phyloP scores from a whole-genome alignment of 1,139 yeast species.

The Geotrichum candidum region DNA sequence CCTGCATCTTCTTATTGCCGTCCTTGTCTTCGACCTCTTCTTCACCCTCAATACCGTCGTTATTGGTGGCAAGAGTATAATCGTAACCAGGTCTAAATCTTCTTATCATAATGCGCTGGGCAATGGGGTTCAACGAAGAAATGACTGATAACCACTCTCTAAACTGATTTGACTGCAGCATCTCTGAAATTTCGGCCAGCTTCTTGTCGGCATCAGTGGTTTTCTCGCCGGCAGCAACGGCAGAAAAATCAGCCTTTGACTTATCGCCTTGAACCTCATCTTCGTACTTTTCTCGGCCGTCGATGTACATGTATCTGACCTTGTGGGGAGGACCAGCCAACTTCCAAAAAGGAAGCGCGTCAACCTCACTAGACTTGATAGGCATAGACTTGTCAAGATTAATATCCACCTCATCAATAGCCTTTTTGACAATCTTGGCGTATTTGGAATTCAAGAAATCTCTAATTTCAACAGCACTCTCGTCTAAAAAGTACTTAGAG shows the following conservation, averaged over 20 bases:
- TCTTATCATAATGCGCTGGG: slow-evolving; percentile 67
- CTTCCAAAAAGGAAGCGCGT: slow-evolving; percentile 63
- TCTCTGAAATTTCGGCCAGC: slow-evolving; percentile 50
- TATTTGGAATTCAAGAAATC: slow-evolving; percentile 56
- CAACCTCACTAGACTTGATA: slow-evolving; percentile 47
- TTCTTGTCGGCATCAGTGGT: slow-evolving; percentile 27
- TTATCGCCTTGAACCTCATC: slow-evolving; percentile 4
- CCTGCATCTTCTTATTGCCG: slow-evolving; percentile 27
- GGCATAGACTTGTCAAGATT: slow-evolving; percentile 63
- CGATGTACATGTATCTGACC: slow-evolving; percentile 77
- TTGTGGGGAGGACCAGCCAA: slow-evolving; percentile 92
- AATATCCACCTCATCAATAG: slow-evolving; percentile 39
- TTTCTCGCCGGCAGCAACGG: slow-evolving; percentile 18
- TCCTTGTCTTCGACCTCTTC: slow-evolving; percentile 18
- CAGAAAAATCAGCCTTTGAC: slow-evolving; percentile 6
- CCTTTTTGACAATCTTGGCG: slow-evolving; percentile 43
- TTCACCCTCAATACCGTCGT: slow-evolving; percentile 12
- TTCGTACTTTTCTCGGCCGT: slow-evolving; percentile 27
- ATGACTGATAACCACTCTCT: slow-evolving; percentile 61
- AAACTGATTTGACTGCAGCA: slow-evolving; percentile 58
- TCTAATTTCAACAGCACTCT: slow-evolving; percentile 63
- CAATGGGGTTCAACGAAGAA: slow-evolving; percentile 58
- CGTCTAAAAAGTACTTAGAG: slow-evolving; percentile 51
- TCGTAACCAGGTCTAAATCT: slow-evolving; percentile 94
- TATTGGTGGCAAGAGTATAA: slow-evolving; percentile 80